These are phyloP conservation scores for Colletotrichum godetiae DNA, from an alignment of 2,329 filamentous ascomycete species.

Conservation along the genomic window DNA sequence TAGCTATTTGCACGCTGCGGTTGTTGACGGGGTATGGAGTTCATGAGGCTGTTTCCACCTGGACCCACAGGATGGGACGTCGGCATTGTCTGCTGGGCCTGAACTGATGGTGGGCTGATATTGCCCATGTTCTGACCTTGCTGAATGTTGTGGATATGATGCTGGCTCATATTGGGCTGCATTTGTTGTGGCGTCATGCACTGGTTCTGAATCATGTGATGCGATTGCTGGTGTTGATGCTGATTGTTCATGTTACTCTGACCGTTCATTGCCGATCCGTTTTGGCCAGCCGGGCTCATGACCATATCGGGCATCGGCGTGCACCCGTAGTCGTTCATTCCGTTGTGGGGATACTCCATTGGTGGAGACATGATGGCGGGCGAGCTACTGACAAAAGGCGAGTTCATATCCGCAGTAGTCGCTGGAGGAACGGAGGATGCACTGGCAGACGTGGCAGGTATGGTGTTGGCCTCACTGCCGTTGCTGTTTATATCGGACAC, in stretches of 20 bases:
- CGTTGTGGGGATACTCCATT: constrained; percentile 58
- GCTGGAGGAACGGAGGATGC: constrained; percentile 40
- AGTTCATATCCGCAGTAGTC: constrained; percentile 55
- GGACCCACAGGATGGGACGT: constrained; percentile 43
- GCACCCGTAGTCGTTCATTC: constrained; percentile 53
- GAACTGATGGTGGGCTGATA: constrained; percentile 29
- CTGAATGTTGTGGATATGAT: constrained; percentile 44
- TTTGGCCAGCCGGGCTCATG: constrained; percentile 60
- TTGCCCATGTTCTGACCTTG: constrained; percentile 36
- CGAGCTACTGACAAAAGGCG: constrained; percentile 64
- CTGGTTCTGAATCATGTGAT: constrained; percentile 39
- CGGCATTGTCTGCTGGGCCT: constrained; percentile 36
- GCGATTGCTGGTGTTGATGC: constrained; percentile 47
- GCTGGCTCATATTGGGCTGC: constrained; percentile 45
- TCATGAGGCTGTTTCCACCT: constrained; percentile 33
- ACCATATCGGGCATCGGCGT: constrained; percentile 64
- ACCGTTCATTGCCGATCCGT: constrained; percentile 38
- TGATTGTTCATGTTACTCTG: constrained; percentile 41
- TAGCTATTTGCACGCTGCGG: constrained; percentile 54
- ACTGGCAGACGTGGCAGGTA: constrained; percentile 39
- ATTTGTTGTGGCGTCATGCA: constrained; percentile 44
- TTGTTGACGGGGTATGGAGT: constrained; percentile 44
- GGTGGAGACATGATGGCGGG: constrained; percentile 65
- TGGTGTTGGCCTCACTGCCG: constrained; percentile 50
- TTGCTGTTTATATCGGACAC: constrained; percentile 48